phyloP scores from a whole-genome alignment of 495 filamentous ascomycete genomes.

The Xylaria venustula region DNA sequence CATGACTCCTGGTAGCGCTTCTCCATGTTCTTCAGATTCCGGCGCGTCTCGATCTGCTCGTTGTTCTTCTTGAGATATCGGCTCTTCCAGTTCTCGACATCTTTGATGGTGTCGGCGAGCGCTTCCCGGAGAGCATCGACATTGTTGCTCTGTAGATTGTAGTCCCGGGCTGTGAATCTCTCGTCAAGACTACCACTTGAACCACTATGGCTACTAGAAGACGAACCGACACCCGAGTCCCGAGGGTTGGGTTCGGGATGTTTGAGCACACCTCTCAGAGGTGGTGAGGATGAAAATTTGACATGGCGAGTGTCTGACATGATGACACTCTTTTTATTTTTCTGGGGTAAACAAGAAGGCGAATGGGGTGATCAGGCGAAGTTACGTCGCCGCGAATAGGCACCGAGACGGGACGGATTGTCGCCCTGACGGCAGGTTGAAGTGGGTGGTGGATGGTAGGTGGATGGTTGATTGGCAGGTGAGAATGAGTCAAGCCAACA shows the following conservation, averaged over 20 bases:
- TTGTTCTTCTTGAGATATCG: slow-evolving; percentile 21
- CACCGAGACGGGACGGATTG: neutral
- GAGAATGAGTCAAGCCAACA: slow-evolving; percentile 8
- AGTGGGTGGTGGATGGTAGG: neutral
- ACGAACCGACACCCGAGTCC: slow-evolving; percentile 34
- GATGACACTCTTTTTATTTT: neutral
- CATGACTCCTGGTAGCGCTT: slow-evolving; percentile 20
- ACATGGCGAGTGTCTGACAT: slow-evolving; percentile 13
- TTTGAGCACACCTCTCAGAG: slow-evolving; percentile 13
- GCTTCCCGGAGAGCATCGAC: slow-evolving; percentile 30
- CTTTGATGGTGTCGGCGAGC: slow-evolving; percentile 26
- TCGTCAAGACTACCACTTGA: slow-evolving; percentile 31
- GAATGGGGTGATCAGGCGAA: neutral
- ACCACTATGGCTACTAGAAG: slow-evolving; percentile 31
- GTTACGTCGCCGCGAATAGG: slow-evolving; percentile 1
- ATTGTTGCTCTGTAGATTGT: slow-evolving; percentile 28
- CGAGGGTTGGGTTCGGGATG: slow-evolving; percentile 18
- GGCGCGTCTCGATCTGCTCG: slow-evolving; percentile 22
- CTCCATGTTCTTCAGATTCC: slow-evolving; percentile 14
- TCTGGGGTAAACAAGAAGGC: neutral
- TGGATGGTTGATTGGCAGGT: neutral
- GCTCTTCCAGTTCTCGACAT: slow-evolving; percentile 24
- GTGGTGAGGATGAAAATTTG: slow-evolving; percentile 19
- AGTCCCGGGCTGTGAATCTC: slow-evolving; percentile 31
- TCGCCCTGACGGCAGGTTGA: neutral